phyloP scores from a whole-genome alignment of 179 eudicot genomes.

The Silene noctiflora region DNA sequence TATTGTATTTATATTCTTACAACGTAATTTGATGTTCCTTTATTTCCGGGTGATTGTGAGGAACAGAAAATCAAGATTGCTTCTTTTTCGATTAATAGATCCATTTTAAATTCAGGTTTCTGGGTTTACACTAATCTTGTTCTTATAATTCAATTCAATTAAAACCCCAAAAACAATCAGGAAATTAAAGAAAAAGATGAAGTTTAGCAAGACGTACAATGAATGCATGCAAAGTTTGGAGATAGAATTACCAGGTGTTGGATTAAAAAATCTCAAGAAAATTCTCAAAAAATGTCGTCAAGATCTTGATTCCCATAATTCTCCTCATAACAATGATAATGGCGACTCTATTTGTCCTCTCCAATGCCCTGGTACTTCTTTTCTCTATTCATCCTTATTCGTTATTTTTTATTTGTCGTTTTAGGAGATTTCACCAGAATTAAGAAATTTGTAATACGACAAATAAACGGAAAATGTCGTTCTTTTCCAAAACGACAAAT shows the following conservation, averaged over 20 bases:
- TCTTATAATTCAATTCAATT: background rate
- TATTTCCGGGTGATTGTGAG: slow-evolving; percentile 10
- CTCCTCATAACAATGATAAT: background rate
- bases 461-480: too few relatives aligned
- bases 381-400: too few relatives aligned
- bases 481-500: too few relatives aligned
- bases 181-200: slow-evolving; percentile 42
- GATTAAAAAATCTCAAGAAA: slow-evolving; percentile 84
- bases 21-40: slow-evolving; percentile 11
- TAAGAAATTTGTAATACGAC: too few relatives aligned
- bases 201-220: slow-evolving; percentile 86
- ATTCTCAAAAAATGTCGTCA: slow-evolving; percentile 64
- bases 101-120: background rate
- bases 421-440: too few relatives aligned
- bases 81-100: slow-evolving; percentile 3
- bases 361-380: slow-evolving; percentile 51
- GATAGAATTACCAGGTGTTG: slow-evolving; percentile 67
- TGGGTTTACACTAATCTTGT: background rate
- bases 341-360: slow-evolving; percentile 43
- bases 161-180: background rate
- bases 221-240: slow-evolving; percentile 72
- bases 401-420: too few relatives aligned
- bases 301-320: slow-evolving; percentile 34
- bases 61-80: slow-evolving; percentile 24
- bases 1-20: background rate